Percentiles rank a stretch among this genome's conserved stretches.
Conservation (phyloP, 345 rosid species). For the Microthlaspi erraticum region DNA sequence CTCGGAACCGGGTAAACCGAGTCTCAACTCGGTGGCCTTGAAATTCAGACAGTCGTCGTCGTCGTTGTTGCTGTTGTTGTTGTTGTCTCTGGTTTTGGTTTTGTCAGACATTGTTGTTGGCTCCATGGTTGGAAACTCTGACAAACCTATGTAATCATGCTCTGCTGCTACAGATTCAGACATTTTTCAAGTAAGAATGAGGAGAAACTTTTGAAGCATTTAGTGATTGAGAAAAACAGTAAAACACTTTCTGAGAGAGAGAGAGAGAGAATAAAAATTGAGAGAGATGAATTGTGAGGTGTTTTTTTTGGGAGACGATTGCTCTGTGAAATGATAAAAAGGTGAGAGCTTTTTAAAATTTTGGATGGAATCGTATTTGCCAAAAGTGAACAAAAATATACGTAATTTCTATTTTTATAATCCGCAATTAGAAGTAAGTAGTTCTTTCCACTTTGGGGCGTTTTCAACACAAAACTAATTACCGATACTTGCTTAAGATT, state of each 20-base stretch:
- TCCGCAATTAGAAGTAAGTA: conserved; percentile 9
- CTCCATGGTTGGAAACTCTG: conserved; percentile 60
- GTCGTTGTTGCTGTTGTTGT: not conserved
- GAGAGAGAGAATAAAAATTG: not conserved
- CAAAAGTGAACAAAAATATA: conserved; percentile 3
- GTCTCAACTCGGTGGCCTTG: conserved; percentile 80
- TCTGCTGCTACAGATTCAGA: conserved; percentile 49
- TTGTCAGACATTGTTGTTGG: conserved; percentile 42
- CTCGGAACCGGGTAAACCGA: conserved; percentile 76
- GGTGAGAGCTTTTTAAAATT: conserved; percentile 19
- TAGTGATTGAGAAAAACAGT: conserved; percentile 16
- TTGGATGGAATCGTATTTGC: conserved; percentile 6
- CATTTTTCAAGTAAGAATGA: conserved; percentile 39
- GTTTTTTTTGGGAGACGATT: conserved; percentile 4
- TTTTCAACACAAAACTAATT: conserved; percentile 21
- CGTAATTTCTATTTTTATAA: not conserved
- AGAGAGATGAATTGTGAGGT: conserved; percentile 18
- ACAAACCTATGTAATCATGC: conserved; percentile 65
- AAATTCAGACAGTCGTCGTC: conserved; percentile 47
- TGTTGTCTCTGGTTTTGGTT: conserved; percentile 29
- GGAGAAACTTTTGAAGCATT: conserved; percentile 31
- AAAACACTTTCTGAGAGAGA: conserved; percentile 24
- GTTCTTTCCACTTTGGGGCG: conserved; percentile 14
- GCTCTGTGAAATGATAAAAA: conserved; percentile 24
- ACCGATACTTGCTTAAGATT: conserved; percentile 2